Evolutionary conservation across 768 basidiomycete species (phyloP), one percentile per base, ranked within the genome.

Genomic region (Boletus rubropictus): DNA sequence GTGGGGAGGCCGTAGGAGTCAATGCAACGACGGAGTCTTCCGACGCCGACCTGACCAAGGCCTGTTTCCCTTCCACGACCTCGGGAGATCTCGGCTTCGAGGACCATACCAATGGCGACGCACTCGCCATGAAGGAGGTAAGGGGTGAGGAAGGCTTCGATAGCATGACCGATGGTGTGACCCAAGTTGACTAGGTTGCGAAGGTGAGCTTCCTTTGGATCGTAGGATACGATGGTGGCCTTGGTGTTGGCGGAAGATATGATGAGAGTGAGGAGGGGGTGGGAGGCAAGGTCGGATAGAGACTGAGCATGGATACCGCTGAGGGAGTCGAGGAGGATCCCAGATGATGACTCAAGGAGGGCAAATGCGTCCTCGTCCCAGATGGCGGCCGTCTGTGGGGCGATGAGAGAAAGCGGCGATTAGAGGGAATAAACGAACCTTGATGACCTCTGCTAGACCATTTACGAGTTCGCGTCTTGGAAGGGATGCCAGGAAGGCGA

Each of bases 171-270:
- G 59, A 99, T 94, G 35, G 88, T 92, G 68, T 99, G 96, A 1
- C 96, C 96, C 61, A 98, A 98, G 69, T 99, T 99, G 73, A 99
- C 95, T 44, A 99, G 83, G 72, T 97, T 97, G 53, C 96, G 89
- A 34, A 99, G 77, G 18, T 96, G 90, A 0, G 93, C 93, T 71
- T 99, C 96, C 61, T 86, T 89, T 67, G 94, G 91, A 70, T 99
- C 96, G 56, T 90, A 79, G 28, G 95, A 94, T 52, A 98, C 96
- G 58, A 98, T 97, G 68, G 97, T 87, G 0, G 96, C 82, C 68
- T 98, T 99, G 51, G 97, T 94, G 42, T 84, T 85, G 67, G 93
- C 93, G 31, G 93, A 96, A 1, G 88, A 92, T 27, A 86, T 79
- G 61, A 98, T 94, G 61, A 97, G 85, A 22, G 83, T 85, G 27